Conservation (phyloP, 306 rosid genomes). For the Gynostemma pentaphyllum region DNA sequence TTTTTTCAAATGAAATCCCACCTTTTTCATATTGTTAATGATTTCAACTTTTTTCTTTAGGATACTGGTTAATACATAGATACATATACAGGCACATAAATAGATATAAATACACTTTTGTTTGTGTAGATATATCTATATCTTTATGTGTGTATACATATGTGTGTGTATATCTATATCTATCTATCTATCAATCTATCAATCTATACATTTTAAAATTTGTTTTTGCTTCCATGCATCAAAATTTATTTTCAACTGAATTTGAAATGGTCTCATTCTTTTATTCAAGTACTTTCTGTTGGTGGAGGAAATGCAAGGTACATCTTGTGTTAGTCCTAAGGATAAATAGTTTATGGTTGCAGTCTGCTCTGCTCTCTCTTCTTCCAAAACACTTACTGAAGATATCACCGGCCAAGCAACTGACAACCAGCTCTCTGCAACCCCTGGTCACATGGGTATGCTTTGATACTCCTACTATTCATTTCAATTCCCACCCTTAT, state of each 20-base stretch:
- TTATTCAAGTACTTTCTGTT: not conserved
- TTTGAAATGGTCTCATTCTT: not conserved
- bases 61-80: too few species aligned
- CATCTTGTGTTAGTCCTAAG: constrained; percentile 11
- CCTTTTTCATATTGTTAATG: too few species aligned
- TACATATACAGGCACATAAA: too few species aligned
- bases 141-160: too few species aligned
- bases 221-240: not conserved
- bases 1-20: too few species aligned
- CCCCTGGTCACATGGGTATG: constrained; percentile 80
- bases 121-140: too few species aligned
- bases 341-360: constrained; percentile 30
- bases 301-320: not conserved
- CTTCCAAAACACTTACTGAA: constrained; percentile 57
- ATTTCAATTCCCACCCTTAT: not conserved
- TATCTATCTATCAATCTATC: too few species aligned
- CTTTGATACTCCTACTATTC: constrained; percentile 4
- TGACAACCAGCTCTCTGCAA: constrained; percentile 40
- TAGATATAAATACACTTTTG: too few species aligned
- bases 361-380: constrained; percentile 86
- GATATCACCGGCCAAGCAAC: constrained; percentile 36
- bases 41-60: too few species aligned
- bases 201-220: too few species aligned
- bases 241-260: not conserved
- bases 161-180: too few species aligned